These are phyloP conservation scores for Entoloma clypeatum DNA, from an alignment of 1,284 basidiomycete species.

Conservation along the genomic window DNA sequence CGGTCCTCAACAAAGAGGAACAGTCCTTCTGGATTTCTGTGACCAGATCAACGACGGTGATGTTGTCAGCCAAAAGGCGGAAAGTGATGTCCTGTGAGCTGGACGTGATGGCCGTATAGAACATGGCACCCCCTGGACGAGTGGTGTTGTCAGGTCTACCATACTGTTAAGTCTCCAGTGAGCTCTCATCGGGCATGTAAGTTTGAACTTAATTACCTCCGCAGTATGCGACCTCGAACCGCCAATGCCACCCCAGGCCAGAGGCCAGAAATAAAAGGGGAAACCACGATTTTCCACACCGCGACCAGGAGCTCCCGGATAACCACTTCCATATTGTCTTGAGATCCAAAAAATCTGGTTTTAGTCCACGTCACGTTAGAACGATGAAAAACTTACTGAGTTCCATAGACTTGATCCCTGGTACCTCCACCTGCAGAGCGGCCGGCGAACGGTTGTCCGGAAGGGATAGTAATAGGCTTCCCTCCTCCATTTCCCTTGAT, in stretches of 20 bases:
- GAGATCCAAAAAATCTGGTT: not conserved
- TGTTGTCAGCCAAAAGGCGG: constrained; percentile 56
- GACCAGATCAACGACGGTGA: constrained; percentile 30
- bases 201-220: constrained; percentile 23
- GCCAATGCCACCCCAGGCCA: constrained; percentile 43
- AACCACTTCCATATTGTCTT: constrained; percentile 59
- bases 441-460: constrained; percentile 32
- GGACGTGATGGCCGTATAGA: constrained; percentile 47
- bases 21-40: constrained; percentile 7
- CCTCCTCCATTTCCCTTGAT: constrained; percentile 23
- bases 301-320: constrained; percentile 41
- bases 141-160: constrained; percentile 50
- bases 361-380: not conserved
- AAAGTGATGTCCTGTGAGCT: constrained; percentile 44
- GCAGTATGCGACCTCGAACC: constrained; percentile 28
- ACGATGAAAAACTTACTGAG: constrained; percentile 21
- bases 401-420: constrained; percentile 32
- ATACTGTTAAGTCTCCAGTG: constrained; percentile 39
- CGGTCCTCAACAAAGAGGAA: constrained; percentile 21
- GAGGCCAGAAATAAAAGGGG: constrained; percentile 57
- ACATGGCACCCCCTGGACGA: constrained; percentile 55
- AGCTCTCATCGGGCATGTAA: not conserved
- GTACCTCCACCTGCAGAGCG: constrained; percentile 32
- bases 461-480: constrained; percentile 24
- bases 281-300: constrained; percentile 46